A percentile compares a stretch with the other conserved stretches of the same genome.
These are phyloP conservation scores for Luffa aegyptiaca DNA, from an alignment of 306 rosid species.

Conservation along the genomic window DNA sequence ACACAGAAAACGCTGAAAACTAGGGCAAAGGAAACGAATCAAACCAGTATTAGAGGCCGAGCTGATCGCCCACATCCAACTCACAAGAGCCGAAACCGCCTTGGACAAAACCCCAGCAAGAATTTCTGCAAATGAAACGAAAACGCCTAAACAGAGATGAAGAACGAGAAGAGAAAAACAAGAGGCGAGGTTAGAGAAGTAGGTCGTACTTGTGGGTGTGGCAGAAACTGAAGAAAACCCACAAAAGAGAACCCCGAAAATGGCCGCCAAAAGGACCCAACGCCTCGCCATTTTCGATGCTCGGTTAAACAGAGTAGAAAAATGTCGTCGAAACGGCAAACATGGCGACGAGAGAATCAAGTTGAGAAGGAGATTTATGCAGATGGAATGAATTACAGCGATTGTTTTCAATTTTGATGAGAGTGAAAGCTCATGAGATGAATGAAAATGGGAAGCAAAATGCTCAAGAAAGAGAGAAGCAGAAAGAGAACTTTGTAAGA, in stretches of 20 bases:
- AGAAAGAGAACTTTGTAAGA: neutral
- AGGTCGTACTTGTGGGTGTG: constrained; percentile 56
- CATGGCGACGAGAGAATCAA: neutral
- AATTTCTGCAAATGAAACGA: constrained; percentile 42
- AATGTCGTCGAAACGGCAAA: neutral
- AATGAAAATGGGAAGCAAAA: neutral
- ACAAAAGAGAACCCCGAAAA: constrained; percentile 33
- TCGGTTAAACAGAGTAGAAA: constrained; percentile 1
- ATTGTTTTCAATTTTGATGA: neutral
- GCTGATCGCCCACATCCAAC: constrained; percentile 63
- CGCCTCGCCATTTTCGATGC: constrained; percentile 34
- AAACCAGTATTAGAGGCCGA: constrained; percentile 49
- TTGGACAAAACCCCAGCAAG: constrained; percentile 68
- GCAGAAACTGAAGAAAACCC: constrained; percentile 61
- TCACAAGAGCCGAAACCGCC: constrained; percentile 63
- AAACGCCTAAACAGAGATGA: constrained; percentile 8
- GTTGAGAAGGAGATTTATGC: neutral
- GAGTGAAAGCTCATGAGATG: neutral
- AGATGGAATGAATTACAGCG: neutral
- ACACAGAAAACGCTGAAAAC: neutral
- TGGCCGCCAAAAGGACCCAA: constrained; percentile 28
- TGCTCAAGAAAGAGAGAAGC: neutral
- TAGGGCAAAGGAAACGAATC: neutral
- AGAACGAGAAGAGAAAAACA: neutral
- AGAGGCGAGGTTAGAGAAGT: neutral